Percentiles rank a stretch among this genome's conserved stretches.
Conservation (phyloP, 1,284 basidiomycete species). For the Ustilago bromivora region DNA sequence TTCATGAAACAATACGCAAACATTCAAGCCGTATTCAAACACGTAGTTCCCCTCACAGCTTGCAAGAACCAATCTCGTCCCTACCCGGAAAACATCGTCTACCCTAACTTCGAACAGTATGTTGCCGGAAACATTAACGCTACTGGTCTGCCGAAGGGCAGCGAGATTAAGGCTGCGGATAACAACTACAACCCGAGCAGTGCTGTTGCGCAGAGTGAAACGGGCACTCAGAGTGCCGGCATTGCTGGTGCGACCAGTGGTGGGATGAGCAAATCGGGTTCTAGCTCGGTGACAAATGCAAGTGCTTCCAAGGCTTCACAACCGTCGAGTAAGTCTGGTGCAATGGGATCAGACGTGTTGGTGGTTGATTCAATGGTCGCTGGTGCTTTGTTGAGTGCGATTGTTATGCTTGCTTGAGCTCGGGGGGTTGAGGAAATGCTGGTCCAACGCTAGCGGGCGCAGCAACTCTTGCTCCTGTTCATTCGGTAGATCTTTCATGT, state of each 20-base stretch:
- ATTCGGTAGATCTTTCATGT: background rate
- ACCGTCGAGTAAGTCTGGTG: background rate
- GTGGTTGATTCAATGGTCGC: constrained; percentile 15
- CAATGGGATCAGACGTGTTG: constrained; percentile 5
- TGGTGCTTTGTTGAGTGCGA: constrained; percentile 16
- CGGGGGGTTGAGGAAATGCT: background rate
- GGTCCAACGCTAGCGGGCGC: background rate
- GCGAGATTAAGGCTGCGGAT: constrained; percentile 40
- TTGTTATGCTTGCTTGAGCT: constrained; percentile 31
- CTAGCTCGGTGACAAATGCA: constrained; percentile 4
- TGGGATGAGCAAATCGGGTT: background rate
- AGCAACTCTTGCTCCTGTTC: background rate
- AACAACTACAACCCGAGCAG: constrained; percentile 29
- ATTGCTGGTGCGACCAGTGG: constrained; percentile 10
- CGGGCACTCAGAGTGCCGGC: constrained; percentile 29
- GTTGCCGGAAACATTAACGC: constrained; percentile 57
- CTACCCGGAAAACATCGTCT: constrained; percentile 71
- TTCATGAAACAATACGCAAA: constrained; percentile 61
- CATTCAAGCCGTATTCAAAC: constrained; percentile 61
- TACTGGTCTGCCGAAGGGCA: constrained; percentile 50
- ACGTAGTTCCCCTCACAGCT: constrained; percentile 66
- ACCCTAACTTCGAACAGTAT: constrained; percentile 64
- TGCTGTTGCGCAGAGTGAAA: constrained; percentile 24
- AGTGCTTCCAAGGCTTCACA: constrained; percentile 7
- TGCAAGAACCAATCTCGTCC: constrained; percentile 69